A percentile compares a stretch with the other conserved stretches of the same genome.
phyloP scores from a whole-genome alignment of 202 grass and related monocot genomes.

The Setaria viridis region DNA sequence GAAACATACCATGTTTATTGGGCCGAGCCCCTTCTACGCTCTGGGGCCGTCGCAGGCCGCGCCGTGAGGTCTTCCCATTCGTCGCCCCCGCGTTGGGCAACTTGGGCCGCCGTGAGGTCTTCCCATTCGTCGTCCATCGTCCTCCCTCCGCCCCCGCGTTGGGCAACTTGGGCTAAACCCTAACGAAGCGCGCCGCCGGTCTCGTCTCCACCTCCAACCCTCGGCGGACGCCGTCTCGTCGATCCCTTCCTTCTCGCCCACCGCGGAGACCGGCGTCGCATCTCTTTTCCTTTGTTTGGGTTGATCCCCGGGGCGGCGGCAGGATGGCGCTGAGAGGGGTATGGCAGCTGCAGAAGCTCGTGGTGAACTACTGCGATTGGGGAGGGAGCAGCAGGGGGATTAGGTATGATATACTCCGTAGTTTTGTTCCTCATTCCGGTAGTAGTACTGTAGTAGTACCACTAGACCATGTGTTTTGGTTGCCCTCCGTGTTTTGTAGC shows the following conservation, averaged over 20 bases:
- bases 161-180: conserved; percentile 40
- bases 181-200: conserved; percentile 12
- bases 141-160: too few relatives aligned
- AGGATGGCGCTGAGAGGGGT: conserved; percentile 83
- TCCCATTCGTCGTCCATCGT: too few relatives aligned
- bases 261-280: neutral
- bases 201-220: neutral
- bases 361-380: conserved; percentile 91
- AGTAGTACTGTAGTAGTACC: neutral
- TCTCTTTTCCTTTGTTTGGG: neutral
- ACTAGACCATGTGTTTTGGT: neutral
- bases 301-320: conserved; percentile 10
- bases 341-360: conserved; percentile 93
- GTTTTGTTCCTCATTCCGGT: neutral
- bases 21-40: neutral
- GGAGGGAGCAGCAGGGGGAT: conserved; percentile 94
- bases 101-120: neutral
- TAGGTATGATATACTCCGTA: conserved; percentile 62
- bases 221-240: neutral
- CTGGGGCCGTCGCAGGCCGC: neutral
- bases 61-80: neutral
- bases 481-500: neutral
- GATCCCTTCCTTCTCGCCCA: neutral
- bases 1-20: neutral
- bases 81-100: too few relatives aligned